A percentile compares a stretch with the other conserved stretches of the same genome.
These are phyloP conservation scores for Fusarium palustre DNA, from an alignment of 2,329 filamentous ascomycete genomes.

Conservation along the genomic window DNA sequence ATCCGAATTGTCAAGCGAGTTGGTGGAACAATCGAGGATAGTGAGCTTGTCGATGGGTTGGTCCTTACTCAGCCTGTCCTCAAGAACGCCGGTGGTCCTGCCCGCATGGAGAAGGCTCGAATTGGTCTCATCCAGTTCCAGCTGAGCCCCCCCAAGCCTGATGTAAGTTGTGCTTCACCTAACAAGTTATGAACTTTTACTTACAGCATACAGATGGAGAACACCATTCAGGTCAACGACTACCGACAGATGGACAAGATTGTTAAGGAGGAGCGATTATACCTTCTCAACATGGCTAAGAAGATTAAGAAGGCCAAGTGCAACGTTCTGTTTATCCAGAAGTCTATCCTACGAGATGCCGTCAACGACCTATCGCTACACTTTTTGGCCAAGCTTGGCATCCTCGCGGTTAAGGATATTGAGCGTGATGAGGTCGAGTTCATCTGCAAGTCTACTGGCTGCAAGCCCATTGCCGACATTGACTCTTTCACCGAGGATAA, in stretches of 20 bases:
- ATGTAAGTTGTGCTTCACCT: conserved; percentile 68
- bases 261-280: conserved; percentile 97
- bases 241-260: conserved; percentile 99
- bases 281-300: conserved; percentile 98
- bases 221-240: conserved; percentile 98
- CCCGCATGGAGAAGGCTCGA: conserved; percentile 94
- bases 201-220: conserved; percentile 81
- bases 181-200: conserved; percentile 1
- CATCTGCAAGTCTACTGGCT: conserved; percentile 98
- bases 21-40: conserved; percentile 97
- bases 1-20: conserved; percentile 98
- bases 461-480: conserved; percentile 98
- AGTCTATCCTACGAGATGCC: conserved; percentile 96
- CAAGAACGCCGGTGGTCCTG: conserved; percentile 91
- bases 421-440: conserved; percentile 99
- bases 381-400: conserved; percentile 97
- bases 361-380: conserved; percentile 98
- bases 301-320: conserved; percentile 99
- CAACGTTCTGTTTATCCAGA: conserved; percentile 97
- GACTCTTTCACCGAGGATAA: conserved; percentile 99
- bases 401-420: conserved; percentile 95
- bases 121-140: conserved; percentile 99
- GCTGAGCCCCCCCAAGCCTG: conserved; percentile 96
- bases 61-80: conserved; percentile 93
- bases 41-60: conserved; percentile 94